Evolutionary conservation across 2,329 filamentous ascomycete genomes (phyloP), one percentile per base, ranked within the genome.

Genomic region (Ceratocystis lukuohia): DNA sequence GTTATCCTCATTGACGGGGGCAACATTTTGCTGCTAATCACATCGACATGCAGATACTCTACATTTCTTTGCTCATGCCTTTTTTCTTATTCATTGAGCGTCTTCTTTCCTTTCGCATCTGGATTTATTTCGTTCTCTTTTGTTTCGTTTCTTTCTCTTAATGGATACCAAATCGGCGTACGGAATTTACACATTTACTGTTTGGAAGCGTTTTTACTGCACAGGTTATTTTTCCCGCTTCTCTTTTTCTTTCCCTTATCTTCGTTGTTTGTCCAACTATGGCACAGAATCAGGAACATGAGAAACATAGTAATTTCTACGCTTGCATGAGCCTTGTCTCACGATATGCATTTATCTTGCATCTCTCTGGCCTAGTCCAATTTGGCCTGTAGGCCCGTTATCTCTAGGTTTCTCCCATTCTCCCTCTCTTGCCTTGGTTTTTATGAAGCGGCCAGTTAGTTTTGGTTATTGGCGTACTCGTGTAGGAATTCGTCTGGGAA

Each of bases 111-210:
- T 15, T 15, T 28, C 10, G 7, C 7, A 5, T 53, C 10, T 53
- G 46, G 17, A 10, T 62, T 48, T 56, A 20, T 57, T 62, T 64
- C 6, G 5, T 41, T 53, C 17, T 48, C 22, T 33, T 45, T 46
- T 67, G 30, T 62, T 65, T 56, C 22, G 61, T 65, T 57, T 20
- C 25, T 33, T 62, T 57, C 37, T 45, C 28, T 62, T 67, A 63
- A 67, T 67, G 57, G 57, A 61, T 65, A 68, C 65, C 65, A 61
- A 44, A 53, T 46, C 61, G 64, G 61, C 64, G 53, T 64, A 61
- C 50, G 61, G 57, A 30, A 56, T 57, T 46, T 61, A 59, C 44
- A n/a, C 30, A 50, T 59, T 61, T 56, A 15, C 41, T 30, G 4
- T 64, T 61, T 22, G 46, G 30, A 64, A 59, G 61, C 61, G 33